Evolutionary conservation across 345 rosid genomes (phyloP), one percentile per base, ranked within the genome.

Genomic region (Gossypium anomalum): DNA sequence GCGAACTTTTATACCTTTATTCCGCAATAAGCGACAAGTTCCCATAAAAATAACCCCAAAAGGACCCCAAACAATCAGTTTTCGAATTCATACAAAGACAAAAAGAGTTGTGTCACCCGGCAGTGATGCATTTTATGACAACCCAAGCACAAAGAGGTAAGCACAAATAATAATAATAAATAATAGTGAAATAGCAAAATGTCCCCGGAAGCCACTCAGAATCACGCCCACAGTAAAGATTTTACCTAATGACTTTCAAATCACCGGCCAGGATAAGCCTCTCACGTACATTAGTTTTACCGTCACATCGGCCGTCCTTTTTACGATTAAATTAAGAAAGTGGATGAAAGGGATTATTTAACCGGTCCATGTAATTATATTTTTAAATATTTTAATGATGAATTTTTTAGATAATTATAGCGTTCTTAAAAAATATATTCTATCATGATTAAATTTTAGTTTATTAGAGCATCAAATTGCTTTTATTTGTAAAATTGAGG

Each of bases 1-100:
- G 79, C 78, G 80, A 82, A 73, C 82, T 72, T 80, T 75, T 29
- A n/a, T 71, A n/a, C 14, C 19, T 34, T 76, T 72, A 44, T 56
- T 75, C 25, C 66, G 79, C 74, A 79, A 82, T 72, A 78, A 55
- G 79, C 45, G 79, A 70, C 70, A 76, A 69, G 57, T 25, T 4
- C 77, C 3, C 45, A 73, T 74, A 77, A 83, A 63, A 1, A 44
- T 52, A 20, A 9, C 63, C 72, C n/a, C 29, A 27, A 27, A 27
- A 3, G 29, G 29, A 27, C 29, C 29, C 29, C 6, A 38, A 27
- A 25, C 43, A 60, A 76, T 62, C 48, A 41, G 38, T 63, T 55
- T 16, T 74, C 77, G 41, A 7, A 29, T 67, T 61, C 41, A 20
- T 7, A 7, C 52, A 45, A 48, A 17, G 48, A 61, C 65, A 44